A percentile compares a stretch with the other conserved stretches of the same genome.
Conservation (phyloP, 2,329 filamentous ascomycete species). For the Aspergillus brasiliensis region DNA sequence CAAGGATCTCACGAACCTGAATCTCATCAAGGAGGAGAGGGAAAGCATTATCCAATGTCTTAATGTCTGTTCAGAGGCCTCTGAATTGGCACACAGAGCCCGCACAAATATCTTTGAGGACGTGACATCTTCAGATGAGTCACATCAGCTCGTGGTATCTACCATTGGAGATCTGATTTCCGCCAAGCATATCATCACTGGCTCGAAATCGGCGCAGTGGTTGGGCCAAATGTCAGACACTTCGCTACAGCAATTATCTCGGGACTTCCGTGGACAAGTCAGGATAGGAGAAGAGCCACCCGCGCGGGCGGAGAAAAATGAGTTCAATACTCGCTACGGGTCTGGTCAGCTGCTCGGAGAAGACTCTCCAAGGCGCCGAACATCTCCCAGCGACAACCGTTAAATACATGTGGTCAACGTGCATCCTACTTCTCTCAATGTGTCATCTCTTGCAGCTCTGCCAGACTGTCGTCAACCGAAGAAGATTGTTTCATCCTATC, state of each 20-base stretch:
- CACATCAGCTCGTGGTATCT: conserved; percentile 33
- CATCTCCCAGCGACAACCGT: background rate
- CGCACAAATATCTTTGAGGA: conserved; percentile 33
- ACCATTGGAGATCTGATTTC: conserved; percentile 36
- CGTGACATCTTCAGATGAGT: conserved; percentile 29
- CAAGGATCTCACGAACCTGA: conserved; percentile 18
- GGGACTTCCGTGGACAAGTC: background rate
- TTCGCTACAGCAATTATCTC: conserved; percentile 31
- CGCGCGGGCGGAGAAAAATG: background rate
- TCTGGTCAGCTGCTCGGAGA: background rate
- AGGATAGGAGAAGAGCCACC: background rate
- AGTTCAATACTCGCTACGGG: background rate
- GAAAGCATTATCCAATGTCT: conserved; percentile 21
- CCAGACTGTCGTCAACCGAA: background rate
- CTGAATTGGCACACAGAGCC: conserved; percentile 26
- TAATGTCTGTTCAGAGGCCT: conserved; percentile 23
- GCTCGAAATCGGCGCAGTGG: conserved; percentile 37
- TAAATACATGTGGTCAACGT: background rate
- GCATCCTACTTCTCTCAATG: background rate
- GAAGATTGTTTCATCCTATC: background rate
- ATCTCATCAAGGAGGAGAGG: conserved; percentile 28
- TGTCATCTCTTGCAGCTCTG: background rate
- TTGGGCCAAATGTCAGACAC: conserved; percentile 38
- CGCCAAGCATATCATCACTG: conserved; percentile 32
- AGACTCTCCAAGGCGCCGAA: background rate